Evolutionary conservation across 192 early-diverging fungal species (phyloP).

Genomic region (Coemansia sp.): DNA sequence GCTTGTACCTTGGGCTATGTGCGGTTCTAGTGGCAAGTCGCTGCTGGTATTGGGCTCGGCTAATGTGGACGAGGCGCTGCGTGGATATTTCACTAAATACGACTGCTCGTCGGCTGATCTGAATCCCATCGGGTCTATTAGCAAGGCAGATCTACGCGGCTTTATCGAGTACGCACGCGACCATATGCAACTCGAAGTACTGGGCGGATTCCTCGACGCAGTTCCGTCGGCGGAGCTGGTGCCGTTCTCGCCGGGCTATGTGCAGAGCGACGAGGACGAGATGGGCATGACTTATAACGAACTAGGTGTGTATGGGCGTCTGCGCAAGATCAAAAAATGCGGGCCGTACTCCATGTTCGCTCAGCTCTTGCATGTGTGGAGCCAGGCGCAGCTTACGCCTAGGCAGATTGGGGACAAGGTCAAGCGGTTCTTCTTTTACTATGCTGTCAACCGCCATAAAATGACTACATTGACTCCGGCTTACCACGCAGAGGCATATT

Average conservation of each 20-base stretch:
- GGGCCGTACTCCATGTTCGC: slow-evolving; percentile 97
- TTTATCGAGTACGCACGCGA: slow-evolving; percentile 77
- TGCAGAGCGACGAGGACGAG: slow-evolving; percentile 91
- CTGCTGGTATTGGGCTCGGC: slow-evolving; percentile 93
- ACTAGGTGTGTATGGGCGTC: slow-evolving; percentile 84
- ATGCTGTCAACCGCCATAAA: slow-evolving; percentile 98
- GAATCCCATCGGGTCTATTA: slow-evolving; percentile 95
- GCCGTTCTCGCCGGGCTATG: slow-evolving; percentile 79
- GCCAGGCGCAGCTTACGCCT: slow-evolving; percentile 21
- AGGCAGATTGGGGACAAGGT: slow-evolving; percentile 86
- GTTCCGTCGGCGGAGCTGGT: slow-evolving; percentile 96
- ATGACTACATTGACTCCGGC: slow-evolving; percentile 96
- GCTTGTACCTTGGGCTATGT: slow-evolving; percentile 87
- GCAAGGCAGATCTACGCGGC: slow-evolving; percentile 82
- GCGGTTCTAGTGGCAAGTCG: slow-evolving; percentile 56
- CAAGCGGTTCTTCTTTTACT: slow-evolving; percentile 95
- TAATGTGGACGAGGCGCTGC: slow-evolving; percentile 97
- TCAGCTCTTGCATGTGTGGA: slow-evolving; percentile 83
- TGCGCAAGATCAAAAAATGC: slow-evolving; percentile 85
- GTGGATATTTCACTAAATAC: slow-evolving; percentile 99
- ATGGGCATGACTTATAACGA: slow-evolving; percentile 99
- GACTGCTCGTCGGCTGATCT: slow-evolving; percentile 97
- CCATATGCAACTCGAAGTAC: slow-evolving; percentile 68
- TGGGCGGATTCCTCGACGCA: slow-evolving; percentile 78
- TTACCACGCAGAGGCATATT: slow-evolving; percentile 94